phyloP scores from a whole-genome alignment of 2,329 filamentous ascomycete species.

The Ophiostoma ulmi region DNA sequence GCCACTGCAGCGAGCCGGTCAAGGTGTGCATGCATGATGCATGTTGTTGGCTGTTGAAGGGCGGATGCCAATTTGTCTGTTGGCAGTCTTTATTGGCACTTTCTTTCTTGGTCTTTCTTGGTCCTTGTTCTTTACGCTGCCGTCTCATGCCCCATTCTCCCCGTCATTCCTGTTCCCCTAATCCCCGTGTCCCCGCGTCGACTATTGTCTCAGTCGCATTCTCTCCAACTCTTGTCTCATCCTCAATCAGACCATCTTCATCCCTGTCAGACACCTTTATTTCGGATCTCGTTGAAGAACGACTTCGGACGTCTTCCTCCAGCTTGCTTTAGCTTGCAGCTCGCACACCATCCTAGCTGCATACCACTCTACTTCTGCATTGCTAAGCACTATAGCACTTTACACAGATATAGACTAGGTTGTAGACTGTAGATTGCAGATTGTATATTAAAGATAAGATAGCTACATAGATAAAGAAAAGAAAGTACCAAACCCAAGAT shows the following conservation, averaged over 20 bases:
- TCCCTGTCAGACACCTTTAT: not conserved
- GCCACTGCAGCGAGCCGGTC: not conserved
- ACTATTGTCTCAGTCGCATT: not conserved
- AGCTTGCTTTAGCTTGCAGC: not conserved
- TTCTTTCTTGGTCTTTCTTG: not conserved
- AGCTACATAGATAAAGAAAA: not conserved
- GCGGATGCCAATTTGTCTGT: no score
- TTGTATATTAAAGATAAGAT: no score
- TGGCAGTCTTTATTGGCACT: not conserved
- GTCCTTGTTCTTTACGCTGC: no score
- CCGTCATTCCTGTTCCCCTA: not conserved
- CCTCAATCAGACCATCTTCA: not conserved
- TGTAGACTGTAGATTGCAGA: no score
- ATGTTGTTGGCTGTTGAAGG: not conserved
- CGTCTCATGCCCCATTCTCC: not conserved
- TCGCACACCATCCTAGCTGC: constrained; percentile 7
- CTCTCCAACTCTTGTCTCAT: not conserved
- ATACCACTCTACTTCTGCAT: not conserved
- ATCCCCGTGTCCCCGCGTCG: not conserved
- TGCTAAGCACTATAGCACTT: no score
- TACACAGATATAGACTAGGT: not conserved
- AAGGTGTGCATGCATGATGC: not conserved
- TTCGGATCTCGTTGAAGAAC: not conserved
- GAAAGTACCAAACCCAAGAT: not conserved
- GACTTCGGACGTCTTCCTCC: not conserved